These are phyloP conservation scores for Acanthamoeba castellanii DNA, from an alignment of 208 protist species.

Conservation along the genomic window DNA sequence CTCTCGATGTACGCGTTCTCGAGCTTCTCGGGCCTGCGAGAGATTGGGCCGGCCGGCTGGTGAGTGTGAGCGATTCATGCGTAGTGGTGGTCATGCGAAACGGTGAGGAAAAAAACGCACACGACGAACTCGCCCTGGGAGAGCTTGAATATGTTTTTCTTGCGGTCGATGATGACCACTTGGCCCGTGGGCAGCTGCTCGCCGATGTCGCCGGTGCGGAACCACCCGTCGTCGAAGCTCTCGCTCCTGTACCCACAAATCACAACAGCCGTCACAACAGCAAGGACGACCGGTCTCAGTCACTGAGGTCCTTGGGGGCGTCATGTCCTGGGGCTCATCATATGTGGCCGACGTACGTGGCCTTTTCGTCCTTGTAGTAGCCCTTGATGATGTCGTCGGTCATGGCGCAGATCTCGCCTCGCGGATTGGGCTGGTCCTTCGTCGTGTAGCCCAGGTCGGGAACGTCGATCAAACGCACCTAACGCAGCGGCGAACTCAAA, in stretches of 20 bases:
- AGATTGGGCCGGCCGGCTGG: background rate
- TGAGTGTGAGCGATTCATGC: no score
- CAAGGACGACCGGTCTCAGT: no score
- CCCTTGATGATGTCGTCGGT: background rate
- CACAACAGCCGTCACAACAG: no score
- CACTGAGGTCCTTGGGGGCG: no score
- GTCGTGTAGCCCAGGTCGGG: background rate
- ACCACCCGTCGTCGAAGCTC: conserved; percentile 18
- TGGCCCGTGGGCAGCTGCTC: background rate
- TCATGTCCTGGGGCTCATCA: no score
- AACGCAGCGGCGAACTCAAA: no score
- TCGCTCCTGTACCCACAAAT: background rate
- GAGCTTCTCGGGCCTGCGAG: conserved; percentile 21
- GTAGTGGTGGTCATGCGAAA: no score
- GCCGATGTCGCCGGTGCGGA: background rate
- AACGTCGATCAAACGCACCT: conserved; percentile 14
- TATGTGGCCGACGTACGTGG: background rate
- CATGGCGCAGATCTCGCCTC: conserved; percentile 13
- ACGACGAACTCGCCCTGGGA: conserved; percentile 47
- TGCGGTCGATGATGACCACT: conserved; percentile 62
- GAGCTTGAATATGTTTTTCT: conserved; percentile 69
- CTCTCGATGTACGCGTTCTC: conserved; percentile 28
- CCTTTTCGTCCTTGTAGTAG: conserved; percentile 46
- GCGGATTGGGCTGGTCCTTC: background rate
- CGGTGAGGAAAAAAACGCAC: background rate